A percentile compares a stretch with the other conserved stretches of the same genome.
Evolutionary conservation across 139 green algal species (phyloP).

Genomic region (Chlorella sp.): DNA sequence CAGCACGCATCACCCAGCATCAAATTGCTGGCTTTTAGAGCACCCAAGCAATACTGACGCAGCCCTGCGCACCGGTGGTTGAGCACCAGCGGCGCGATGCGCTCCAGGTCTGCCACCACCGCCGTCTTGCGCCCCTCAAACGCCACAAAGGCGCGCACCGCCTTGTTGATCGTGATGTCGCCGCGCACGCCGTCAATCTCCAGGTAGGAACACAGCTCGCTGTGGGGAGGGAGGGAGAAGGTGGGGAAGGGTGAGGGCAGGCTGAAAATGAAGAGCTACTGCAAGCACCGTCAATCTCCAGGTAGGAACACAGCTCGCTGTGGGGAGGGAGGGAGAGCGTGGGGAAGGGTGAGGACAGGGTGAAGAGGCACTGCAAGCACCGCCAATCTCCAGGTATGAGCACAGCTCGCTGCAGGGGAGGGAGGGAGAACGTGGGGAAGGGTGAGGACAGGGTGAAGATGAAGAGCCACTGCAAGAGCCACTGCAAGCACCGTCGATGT

Average conservation of each 20-base stretch:
- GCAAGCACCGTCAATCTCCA: constrained; percentile 93
- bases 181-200: constrained; percentile 94
- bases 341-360: too few relatives aligned
- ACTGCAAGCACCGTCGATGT: constrained; percentile 94
- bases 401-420: too few relatives aligned
- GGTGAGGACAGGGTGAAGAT: background rate
- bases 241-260: too few relatives aligned
- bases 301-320: constrained; percentile 83
- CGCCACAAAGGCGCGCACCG: constrained; percentile 82
- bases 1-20: too few relatives aligned
- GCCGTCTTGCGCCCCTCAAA: constrained; percentile 78
- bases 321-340: too few relatives aligned
- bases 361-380: too few relatives aligned
- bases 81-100: constrained; percentile 82
- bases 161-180: constrained; percentile 90
- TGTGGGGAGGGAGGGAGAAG: background rate
- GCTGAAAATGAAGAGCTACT: too few relatives aligned
- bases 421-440: background rate
- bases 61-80: constrained; percentile 75
- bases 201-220: constrained; percentile 86
- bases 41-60: too few relatives aligned
- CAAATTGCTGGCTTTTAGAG: too few relatives aligned
- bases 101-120: constrained; percentile 75
- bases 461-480: too few relatives aligned
- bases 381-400: constrained; percentile 88